phyloP scores from a whole-genome alignment of 192 early-diverging fungal genomes.

The Gigaspora rosea region DNA sequence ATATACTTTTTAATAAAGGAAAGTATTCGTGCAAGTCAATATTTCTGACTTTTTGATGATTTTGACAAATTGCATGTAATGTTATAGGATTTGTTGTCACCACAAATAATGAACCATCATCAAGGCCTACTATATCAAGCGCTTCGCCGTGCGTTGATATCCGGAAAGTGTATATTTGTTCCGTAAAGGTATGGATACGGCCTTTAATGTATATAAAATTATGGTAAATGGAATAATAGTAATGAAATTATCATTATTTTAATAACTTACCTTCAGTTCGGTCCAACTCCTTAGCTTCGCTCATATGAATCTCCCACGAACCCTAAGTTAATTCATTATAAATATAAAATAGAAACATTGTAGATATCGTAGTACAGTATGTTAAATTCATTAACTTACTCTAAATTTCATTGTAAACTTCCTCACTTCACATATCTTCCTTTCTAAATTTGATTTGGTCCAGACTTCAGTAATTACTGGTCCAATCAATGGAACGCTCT shows the following conservation, averaged over 20 bases:
- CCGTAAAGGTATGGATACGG: slow-evolving; percentile 63
- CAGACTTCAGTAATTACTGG: slow-evolving; percentile 60
- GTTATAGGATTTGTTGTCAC: slow-evolving; percentile 67
- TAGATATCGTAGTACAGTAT: neutral
- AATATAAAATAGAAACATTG: slow-evolving; percentile 28
- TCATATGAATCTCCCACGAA: slow-evolving; percentile 56
- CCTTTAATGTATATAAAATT: slow-evolving; percentile 21
- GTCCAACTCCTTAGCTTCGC: slow-evolving; percentile 54
- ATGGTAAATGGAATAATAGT: neutral
- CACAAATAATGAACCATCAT: slow-evolving; percentile 56
- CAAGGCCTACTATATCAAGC: slow-evolving; percentile 55
- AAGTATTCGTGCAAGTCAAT: slow-evolving; percentile 76
- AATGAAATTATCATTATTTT: neutral
- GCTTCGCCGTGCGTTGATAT: slow-evolving; percentile 66
- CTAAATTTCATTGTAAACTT: slow-evolving; percentile 37
- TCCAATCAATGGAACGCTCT: slow-evolving; percentile 49
- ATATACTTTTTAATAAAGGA: slow-evolving; percentile 51
- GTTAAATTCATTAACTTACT: slow-evolving; percentile 11
- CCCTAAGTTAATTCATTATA: slow-evolving; percentile 39
- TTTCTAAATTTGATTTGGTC: slow-evolving; percentile 39
- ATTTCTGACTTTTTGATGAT: slow-evolving; percentile 51
- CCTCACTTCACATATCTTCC: slow-evolving; percentile 16
- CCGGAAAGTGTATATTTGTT: slow-evolving; percentile 68
- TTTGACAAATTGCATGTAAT: slow-evolving; percentile 52
- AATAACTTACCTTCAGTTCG: slow-evolving; percentile 47